Evolutionary conservation across 441 rosid genomes (phyloP).

Genomic region (Jatropha multifida): DNA sequence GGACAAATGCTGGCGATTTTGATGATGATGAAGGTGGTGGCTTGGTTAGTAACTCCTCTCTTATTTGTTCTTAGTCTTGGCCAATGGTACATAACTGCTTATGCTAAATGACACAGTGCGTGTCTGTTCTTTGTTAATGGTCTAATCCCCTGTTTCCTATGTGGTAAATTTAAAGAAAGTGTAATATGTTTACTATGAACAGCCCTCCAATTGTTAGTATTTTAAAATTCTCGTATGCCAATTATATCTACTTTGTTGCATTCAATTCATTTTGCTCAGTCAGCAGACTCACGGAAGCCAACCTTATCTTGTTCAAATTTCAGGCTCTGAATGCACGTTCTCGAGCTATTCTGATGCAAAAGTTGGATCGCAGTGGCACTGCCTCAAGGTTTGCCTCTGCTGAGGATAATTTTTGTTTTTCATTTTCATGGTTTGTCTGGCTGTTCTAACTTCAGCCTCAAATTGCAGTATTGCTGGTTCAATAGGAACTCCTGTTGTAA

Average conservation of each 20-base stretch:
- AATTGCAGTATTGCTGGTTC: constrained; percentile 44
- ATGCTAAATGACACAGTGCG: not conserved
- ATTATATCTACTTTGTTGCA: too few relatives aligned
- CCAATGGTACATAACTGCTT: not conserved
- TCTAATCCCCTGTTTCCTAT: not conserved
- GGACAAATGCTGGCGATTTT: constrained; percentile 74
- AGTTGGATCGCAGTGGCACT: constrained; percentile 87
- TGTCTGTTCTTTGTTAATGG: not conserved
- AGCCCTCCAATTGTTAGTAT: not conserved
- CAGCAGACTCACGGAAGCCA: constrained; percentile 4
- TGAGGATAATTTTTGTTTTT: constrained; percentile 6
- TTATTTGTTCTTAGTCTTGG: not conserved
- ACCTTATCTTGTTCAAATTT: constrained; percentile 24
- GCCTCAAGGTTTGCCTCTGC: constrained; percentile 57
- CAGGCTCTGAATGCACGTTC: constrained; percentile 92
- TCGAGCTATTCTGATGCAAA: constrained; percentile 85
- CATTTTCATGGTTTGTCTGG: constrained; percentile 8
- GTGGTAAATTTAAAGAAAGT: not conserved
- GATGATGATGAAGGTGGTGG: constrained; percentile 99
- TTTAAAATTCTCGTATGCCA: not conserved
- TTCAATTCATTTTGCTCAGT: not conserved
- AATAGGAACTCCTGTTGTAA: constrained; percentile 31
- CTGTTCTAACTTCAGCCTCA: constrained; percentile 16
- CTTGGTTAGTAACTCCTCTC: constrained; percentile 60
- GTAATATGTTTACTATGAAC: not conserved